Conservation (phyloP, 306 rosid genomes). For the Ochetophila trinervis region DNA sequence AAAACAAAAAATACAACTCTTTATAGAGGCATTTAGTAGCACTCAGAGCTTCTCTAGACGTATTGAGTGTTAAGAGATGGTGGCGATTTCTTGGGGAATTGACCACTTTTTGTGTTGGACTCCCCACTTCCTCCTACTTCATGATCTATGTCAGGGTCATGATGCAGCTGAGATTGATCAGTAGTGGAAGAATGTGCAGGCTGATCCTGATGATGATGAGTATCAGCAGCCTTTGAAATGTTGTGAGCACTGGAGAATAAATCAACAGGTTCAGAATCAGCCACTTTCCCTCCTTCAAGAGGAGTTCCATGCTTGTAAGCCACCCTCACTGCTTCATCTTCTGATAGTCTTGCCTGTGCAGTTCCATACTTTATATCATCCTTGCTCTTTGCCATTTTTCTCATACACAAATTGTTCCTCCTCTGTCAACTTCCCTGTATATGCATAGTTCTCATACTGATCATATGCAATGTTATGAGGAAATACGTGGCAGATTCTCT, state of each 20-base stretch:
- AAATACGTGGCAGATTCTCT: neutral
- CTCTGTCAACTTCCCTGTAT: neutral
- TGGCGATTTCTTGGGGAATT: conserved; percentile 19
- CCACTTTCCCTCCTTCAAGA: conserved; percentile 65
- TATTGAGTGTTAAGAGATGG: conserved; percentile 17
- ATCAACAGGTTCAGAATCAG: conserved; percentile 52
- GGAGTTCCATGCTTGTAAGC: conserved; percentile 55
- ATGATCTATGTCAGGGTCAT: neutral
- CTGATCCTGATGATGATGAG: neutral
- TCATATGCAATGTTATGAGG: too few relatives aligned
- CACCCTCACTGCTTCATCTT: conserved; percentile 54
- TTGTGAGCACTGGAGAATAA: conserved; percentile 39
- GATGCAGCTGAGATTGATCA: conserved; percentile 27
- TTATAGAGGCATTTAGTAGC: too few relatives aligned
- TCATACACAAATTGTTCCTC: neutral
- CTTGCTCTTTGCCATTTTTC: conserved; percentile 50
- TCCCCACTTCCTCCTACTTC: conserved; percentile 20
- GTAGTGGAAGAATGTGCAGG: neutral
- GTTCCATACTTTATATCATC: conserved; percentile 50
- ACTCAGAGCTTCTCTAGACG: neutral
- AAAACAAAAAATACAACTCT: neutral
- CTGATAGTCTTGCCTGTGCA: conserved; percentile 49
- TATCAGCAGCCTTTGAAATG: conserved; percentile 9
- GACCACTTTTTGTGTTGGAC: conserved; percentile 25
- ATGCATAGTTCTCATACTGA: neutral